A percentile compares a stretch with the other conserved stretches of the same genome.
phyloP scores from a whole-genome alignment of 306 rosid genomes.

The Citrullus colocynthis region DNA sequence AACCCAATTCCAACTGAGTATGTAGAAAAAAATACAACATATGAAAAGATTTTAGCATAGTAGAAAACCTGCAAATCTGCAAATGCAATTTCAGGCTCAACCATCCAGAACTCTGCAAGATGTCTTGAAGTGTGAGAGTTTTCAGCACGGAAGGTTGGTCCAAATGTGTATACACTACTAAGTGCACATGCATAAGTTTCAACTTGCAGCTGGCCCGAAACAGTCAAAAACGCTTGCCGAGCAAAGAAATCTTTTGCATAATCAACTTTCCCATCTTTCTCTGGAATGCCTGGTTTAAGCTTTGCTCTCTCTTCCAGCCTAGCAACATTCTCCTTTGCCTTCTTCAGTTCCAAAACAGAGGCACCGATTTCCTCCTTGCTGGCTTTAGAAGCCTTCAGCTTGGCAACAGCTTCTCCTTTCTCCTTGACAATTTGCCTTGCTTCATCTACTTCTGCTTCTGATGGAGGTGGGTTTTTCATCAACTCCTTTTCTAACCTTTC shows the following conservation, averaged over 20 bases:
- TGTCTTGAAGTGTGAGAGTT: slow-evolving; percentile 95
- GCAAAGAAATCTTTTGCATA: slow-evolving; percentile 80
- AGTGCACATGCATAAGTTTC: slow-evolving; percentile 82
- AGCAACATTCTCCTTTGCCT: slow-evolving; percentile 44
- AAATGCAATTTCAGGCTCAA: slow-evolving; percentile 96
- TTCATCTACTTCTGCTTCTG: slow-evolving; percentile 63
- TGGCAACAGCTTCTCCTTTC: slow-evolving; percentile 60
- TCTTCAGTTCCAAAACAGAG: slow-evolving; percentile 60
- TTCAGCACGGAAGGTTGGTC: slow-evolving; percentile 97
- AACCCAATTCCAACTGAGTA: not conserved
- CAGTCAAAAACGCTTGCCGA: slow-evolving; percentile 93
- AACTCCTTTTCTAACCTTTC: slow-evolving; percentile 81
- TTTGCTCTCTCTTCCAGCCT: slow-evolving; percentile 76
- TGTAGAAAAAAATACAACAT: not conserved
- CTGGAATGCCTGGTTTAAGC: slow-evolving; percentile 72
- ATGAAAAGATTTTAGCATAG: not conserved
- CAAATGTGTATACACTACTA: slow-evolving; percentile 88
- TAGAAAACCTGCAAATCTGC: slow-evolving; percentile 65
- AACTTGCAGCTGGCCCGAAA: slow-evolving; percentile 95
- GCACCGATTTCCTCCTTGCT: slow-evolving; percentile 44
- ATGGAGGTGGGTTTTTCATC: slow-evolving; percentile 64
- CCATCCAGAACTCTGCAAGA: slow-evolving; percentile 99
- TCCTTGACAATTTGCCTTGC: slow-evolving; percentile 45
- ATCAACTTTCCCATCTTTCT: slow-evolving; percentile 82
- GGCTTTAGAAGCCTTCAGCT: slow-evolving; percentile 62